A percentile compares a stretch with the other conserved stretches of the same genome.
Evolutionary conservation across 2,329 filamentous ascomycete species (phyloP).

Genomic region (Fusarium cyanostomum): DNA sequence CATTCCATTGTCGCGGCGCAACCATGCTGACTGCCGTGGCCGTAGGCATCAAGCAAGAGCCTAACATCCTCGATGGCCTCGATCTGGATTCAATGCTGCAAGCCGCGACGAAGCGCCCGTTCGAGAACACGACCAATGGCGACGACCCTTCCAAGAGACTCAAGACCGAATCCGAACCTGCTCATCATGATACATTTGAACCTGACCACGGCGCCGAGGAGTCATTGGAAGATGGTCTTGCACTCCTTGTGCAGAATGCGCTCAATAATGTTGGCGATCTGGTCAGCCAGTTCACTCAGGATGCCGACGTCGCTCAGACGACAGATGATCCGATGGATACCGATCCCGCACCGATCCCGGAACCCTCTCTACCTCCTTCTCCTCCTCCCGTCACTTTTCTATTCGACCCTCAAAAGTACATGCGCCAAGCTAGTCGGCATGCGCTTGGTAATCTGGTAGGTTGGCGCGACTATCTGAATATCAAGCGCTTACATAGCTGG

Average conservation of each 20-base stretch:
- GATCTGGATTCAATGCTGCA: constrained; percentile 50
- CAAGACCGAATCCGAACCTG: constrained; percentile 44
- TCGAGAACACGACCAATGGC: constrained; percentile 44
- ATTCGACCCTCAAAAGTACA: constrained; percentile 50
- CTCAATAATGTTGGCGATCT: constrained; percentile 53
- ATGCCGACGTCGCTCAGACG: constrained; percentile 37
- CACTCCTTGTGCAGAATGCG: constrained; percentile 53
- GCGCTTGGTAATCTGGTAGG: constrained; percentile 55
- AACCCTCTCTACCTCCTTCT: constrained; percentile 39
- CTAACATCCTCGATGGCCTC: constrained; percentile 47
- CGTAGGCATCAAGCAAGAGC: constrained; percentile 53
- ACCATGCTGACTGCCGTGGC: constrained; percentile 40
- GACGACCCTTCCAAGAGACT: constrained; percentile 48
- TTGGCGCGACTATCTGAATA: constrained; percentile 24
- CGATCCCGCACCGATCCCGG: constrained; percentile 44
- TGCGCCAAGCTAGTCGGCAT: constrained; percentile 51
- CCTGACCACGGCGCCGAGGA: constrained; percentile 37
- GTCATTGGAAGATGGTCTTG: constrained; percentile 50
- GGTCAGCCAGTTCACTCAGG: constrained; percentile 46
- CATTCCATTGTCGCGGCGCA: constrained; percentile 9
- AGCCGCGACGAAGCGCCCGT: constrained; percentile 51
- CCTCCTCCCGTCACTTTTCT: constrained; percentile 46
- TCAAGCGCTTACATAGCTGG: constrained; percentile 23
- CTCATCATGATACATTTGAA: constrained; percentile 35
- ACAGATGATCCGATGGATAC: constrained; percentile 48